These are phyloP conservation scores for Corylus heterophylla DNA, from an alignment of 306 rosid species.

Conservation along the genomic window DNA sequence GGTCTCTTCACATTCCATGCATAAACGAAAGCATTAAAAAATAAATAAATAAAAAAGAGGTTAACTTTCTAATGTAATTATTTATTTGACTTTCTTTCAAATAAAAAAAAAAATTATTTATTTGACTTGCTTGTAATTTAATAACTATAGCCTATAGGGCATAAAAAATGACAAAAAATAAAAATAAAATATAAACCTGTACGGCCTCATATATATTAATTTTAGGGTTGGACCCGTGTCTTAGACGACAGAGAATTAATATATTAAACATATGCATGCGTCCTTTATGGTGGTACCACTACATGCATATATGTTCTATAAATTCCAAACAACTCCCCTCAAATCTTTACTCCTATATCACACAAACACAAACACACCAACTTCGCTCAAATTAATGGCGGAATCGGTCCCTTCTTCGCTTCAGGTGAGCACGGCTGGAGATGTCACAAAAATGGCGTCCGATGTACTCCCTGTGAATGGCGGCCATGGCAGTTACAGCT, in stretches of 20 bases:
- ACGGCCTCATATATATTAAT: background rate
- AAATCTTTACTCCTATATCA: background rate
- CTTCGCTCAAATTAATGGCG: background rate
- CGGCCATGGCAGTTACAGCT: constrained; percentile 47
- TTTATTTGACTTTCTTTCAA: too few species aligned
- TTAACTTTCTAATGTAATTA: too few species aligned
- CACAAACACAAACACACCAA: background rate
- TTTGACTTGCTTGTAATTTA: background rate
- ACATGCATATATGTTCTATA: constrained; percentile 15
- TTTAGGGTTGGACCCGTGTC: background rate
- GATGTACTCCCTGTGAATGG: constrained; percentile 37
- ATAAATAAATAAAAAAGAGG: too few species aligned
- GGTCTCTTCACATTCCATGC: too few species aligned
- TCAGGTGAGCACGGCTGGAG: background rate
- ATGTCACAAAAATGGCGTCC: constrained; percentile 4
- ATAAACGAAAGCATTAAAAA: too few species aligned
- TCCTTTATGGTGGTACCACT: constrained; percentile 12
- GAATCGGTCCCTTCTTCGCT: background rate
- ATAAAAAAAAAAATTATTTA: too few species aligned
- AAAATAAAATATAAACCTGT: background rate
- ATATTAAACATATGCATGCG: constrained; percentile 14
- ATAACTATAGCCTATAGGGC: background rate
- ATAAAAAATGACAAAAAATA: background rate
- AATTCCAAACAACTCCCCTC: constrained; percentile 3
- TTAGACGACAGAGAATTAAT: background rate